phyloP scores from a whole-genome alignment of 1,284 basidiomycete species.

The Hymenochaete sp. region DNA sequence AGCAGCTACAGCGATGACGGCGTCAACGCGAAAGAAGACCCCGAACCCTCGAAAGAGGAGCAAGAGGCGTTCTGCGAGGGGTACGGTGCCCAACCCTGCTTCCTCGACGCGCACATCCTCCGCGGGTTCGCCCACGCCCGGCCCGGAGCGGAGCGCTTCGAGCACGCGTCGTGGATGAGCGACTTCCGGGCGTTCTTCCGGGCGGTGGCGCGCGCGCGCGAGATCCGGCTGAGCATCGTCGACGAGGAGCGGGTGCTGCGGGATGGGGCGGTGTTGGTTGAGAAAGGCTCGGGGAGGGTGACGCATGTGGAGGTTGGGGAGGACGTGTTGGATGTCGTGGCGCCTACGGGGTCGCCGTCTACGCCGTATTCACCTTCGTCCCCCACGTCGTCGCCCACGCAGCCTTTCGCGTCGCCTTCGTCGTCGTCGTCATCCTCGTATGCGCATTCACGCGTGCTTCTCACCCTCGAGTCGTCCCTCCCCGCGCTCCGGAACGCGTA shows the following conservation, averaged over 20 bases:
- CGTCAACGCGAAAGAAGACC: conserved; percentile 3
- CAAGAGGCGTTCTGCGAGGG: conserved; percentile 12
- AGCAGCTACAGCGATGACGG: too few relatives aligned
- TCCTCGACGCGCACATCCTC: conserved; percentile 14
- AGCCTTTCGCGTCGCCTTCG: too few relatives aligned
- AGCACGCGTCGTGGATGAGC: conserved; percentile 16
- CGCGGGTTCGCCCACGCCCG: conserved; percentile 15
- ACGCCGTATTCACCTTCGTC: background rate
- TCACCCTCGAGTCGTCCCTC: conserved; percentile 12
- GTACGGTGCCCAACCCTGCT: conserved; percentile 7
- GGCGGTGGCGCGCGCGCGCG: conserved; percentile 13
- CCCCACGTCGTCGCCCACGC: background rate
- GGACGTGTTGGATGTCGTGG: too few relatives aligned
- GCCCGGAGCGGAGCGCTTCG: conserved; percentile 12
- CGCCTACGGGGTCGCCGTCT: too few relatives aligned
- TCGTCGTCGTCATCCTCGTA: background rate
- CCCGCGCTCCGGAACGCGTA: conserved; percentile 8
- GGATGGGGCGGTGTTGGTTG: conserved; percentile 13
- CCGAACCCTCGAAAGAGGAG: conserved; percentile 7
- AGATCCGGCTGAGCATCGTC: conserved; percentile 11
- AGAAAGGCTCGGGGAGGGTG: conserved; percentile 11
- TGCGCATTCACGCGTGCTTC: background rate
- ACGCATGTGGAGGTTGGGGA: conserved; percentile 13
- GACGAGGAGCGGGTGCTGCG: conserved; percentile 11
- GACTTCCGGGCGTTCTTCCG: conserved; percentile 16